Percentiles rank a stretch among this genome's conserved stretches.
phyloP scores from a whole-genome alignment of 78 protist species.

The Cavenderia fasciculata region DNA sequence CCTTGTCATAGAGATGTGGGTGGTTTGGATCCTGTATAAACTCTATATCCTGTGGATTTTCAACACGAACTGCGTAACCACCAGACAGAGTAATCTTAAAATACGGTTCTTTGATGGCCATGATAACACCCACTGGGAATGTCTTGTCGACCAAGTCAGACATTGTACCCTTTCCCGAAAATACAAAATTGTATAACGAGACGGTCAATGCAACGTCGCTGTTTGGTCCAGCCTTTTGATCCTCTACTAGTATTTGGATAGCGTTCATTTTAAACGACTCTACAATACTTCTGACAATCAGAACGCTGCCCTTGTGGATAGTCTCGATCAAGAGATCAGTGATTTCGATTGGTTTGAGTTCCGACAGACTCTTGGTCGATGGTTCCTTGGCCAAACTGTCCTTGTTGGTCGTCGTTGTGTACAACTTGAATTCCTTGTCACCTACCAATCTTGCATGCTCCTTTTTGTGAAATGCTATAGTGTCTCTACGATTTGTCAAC shows the following conservation, averaged over 20 bases:
- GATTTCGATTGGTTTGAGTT: neutral
- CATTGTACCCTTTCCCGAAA: neutral
- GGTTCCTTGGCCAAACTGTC: neutral
- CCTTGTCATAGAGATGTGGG: neutral
- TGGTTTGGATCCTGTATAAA: neutral
- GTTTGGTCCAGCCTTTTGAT: conserved; percentile 1
- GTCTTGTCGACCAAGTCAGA: neutral
- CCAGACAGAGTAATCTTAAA: neutral
- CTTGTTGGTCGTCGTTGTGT: neutral
- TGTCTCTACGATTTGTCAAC: neutral
- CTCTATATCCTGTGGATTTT: conserved; percentile 7
- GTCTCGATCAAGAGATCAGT: conserved; percentile 1
- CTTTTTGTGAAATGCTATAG: too few species aligned
- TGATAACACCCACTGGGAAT: conserved; percentile 10
- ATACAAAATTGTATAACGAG: neutral
- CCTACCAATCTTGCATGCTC: too few species aligned
- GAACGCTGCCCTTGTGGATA: conserved; percentile 1
- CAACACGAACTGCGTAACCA: neutral
- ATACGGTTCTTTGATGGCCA: conserved; percentile 28
- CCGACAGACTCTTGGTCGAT: neutral
- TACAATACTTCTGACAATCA: neutral
- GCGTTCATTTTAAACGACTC: neutral
- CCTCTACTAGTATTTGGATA: neutral
- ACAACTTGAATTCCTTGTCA: too few species aligned
- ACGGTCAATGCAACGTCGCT: neutral